These are phyloP conservation scores for Populus simonii DNA, from an alignment of 345 rosid species.

Conservation along the genomic window DNA sequence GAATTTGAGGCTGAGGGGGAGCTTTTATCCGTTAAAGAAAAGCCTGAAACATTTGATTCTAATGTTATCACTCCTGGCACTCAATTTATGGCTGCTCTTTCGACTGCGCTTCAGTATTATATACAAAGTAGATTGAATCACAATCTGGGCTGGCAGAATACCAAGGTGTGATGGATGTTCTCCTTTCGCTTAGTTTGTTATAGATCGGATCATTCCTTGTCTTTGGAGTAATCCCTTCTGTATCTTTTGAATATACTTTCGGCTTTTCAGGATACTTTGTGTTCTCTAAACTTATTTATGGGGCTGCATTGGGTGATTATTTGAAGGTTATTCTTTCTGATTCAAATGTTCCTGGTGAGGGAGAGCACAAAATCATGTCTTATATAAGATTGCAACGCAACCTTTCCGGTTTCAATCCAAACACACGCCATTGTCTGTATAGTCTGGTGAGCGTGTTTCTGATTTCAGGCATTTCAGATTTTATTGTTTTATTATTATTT, in stretches of 20 bases:
- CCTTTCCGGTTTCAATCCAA: conserved; percentile 85
- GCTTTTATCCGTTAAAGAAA: conserved; percentile 57
- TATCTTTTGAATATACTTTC: conserved; percentile 30
- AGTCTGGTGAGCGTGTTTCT: conserved; percentile 64
- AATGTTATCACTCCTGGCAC: conserved; percentile 99
- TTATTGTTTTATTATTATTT: not conserved
- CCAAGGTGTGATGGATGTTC: conserved; percentile 62
- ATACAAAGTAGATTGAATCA: conserved; percentile 80
- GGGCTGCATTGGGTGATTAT: conserved; percentile 58
- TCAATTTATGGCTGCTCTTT: conserved; percentile 82
- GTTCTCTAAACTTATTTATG: conserved; percentile 56
- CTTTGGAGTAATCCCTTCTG: conserved; percentile 53
- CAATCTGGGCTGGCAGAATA: conserved; percentile 73
- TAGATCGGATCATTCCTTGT: conserved; percentile 49
- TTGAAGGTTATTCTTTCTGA: conserved; percentile 98
- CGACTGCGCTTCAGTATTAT: conserved; percentile 86
- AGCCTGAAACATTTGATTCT: conserved; percentile 79
- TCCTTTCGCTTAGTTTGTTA: conserved; percentile 24
- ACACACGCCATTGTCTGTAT: conserved; percentile 87
- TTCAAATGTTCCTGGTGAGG: conserved; percentile 94
- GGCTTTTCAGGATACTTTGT: conserved; percentile 50
- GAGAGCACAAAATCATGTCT: conserved; percentile 98
- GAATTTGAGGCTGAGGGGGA: conserved; percentile 73
- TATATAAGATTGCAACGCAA: conserved; percentile 85
- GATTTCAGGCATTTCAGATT: not conserved